A percentile compares a stretch with the other conserved stretches of the same genome.
phyloP scores from a whole-genome alignment of 805 yeast genomes.

The Wickerhamomyces chambardii region DNA sequence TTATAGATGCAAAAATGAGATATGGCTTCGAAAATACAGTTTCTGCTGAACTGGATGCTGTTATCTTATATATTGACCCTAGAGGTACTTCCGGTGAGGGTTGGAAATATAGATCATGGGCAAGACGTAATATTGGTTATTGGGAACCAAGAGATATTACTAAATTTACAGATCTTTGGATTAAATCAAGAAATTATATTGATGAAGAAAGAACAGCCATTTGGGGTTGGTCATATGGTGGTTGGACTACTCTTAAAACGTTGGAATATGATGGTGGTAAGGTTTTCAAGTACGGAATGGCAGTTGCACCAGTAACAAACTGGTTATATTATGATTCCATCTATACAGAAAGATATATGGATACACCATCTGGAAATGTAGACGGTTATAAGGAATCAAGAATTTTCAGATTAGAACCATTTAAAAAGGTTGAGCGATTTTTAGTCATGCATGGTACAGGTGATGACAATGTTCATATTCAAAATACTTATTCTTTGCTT shows the following conservation, averaged over 20 bases:
- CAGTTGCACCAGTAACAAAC: slow-evolving; percentile 81
- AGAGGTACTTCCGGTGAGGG: slow-evolving; percentile 79
- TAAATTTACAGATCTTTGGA: slow-evolving; percentile 38
- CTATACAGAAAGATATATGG: slow-evolving; percentile 75
- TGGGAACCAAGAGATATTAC: slow-evolving; percentile 73
- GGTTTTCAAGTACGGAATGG: slow-evolving; percentile 64
- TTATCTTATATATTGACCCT: slow-evolving; percentile 66
- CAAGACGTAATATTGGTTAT: slow-evolving; percentile 49
- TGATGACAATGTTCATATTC: slow-evolving; percentile 78
- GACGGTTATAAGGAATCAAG: slow-evolving; percentile 40
- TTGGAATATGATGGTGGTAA: slow-evolving; percentile 56
- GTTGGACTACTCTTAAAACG: slow-evolving; percentile 67
- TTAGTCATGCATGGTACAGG: slow-evolving; percentile 76
- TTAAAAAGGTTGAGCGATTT: slow-evolving; percentile 44
- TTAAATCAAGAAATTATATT: slow-evolving; percentile 32
- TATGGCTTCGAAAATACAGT: slow-evolving; percentile 53
- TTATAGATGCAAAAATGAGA: slow-evolving; percentile 35
- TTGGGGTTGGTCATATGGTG: slow-evolving; percentile 92
- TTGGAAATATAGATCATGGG: slow-evolving; percentile 55
- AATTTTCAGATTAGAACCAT: slow-evolving; percentile 29
- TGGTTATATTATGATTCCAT: slow-evolving; percentile 72
- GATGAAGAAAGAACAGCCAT: slow-evolving; percentile 50
- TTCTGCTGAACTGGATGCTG: slow-evolving; percentile 45
- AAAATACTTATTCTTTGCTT: slow-evolving; percentile 53
- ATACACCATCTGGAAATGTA: slow-evolving; percentile 37